Evolutionary conservation across 805 yeast species (phyloP).

Genomic region (Candida ponderosae): DNA sequence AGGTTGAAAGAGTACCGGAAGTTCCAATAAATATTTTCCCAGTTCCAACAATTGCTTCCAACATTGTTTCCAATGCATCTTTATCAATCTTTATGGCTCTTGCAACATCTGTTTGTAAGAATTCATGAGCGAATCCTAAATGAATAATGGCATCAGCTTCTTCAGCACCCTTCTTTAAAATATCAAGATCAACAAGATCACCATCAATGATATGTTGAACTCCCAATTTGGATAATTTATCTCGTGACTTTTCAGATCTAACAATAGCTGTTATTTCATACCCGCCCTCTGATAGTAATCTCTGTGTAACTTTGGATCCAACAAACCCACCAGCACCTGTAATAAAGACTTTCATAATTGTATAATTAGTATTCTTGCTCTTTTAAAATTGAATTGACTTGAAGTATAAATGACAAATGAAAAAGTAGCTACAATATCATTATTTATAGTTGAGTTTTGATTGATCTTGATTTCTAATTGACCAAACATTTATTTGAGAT

Average conservation of each 20-base stretch:
- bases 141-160: conserved; percentile 30
- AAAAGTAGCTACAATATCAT: too few species aligned
- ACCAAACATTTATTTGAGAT: too few species aligned
- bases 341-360: conserved; percentile 23
- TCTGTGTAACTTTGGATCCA: conserved; percentile 18
- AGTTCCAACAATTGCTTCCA: conserved; percentile 21
- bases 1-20: conserved; percentile 12
- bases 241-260: conserved; percentile 23
- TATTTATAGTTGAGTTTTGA: too few species aligned
- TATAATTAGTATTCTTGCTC: too few species aligned
- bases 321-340: conserved; percentile 30
- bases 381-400: too few species aligned
- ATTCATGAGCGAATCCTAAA: conserved; percentile 27
- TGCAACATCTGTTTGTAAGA: conserved; percentile 7
- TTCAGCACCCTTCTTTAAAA: conserved; percentile 19
- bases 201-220: conserved; percentile 22
- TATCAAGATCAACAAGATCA: conserved; percentile 19
- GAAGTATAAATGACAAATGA: too few species aligned
- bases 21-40: conserved; percentile 21
- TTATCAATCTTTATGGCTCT: conserved; percentile 17
- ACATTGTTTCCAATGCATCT: conserved; percentile 21
- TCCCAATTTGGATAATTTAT: conserved; percentile 18
- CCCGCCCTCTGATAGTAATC: conserved; percentile 15
- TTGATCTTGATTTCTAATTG: too few species aligned
- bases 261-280: conserved; percentile 23